These are phyloP conservation scores for Ophiostoma sp. DNA, from an alignment of 2,329 filamentous ascomycete genomes.

Conservation along the genomic window DNA sequence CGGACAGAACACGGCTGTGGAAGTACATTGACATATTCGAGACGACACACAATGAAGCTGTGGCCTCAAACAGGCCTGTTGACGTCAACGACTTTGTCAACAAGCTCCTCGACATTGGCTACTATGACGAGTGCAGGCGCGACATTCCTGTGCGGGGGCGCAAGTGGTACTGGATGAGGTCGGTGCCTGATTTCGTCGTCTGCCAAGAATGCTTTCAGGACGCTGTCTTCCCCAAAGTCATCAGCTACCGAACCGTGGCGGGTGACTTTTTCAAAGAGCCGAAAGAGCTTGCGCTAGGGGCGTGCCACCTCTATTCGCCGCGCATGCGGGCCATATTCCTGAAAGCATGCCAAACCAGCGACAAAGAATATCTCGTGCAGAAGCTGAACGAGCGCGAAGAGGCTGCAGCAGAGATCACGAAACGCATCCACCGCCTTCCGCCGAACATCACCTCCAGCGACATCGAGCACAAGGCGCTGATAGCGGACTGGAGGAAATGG, in stretches of 20 bases:
- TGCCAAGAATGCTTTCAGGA: conserved; percentile 84
- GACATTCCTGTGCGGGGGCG: conserved; percentile 57
- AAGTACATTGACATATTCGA: conserved; percentile 59
- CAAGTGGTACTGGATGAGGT: conserved; percentile 72
- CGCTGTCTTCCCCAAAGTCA: conserved; percentile 63
- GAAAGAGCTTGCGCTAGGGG: conserved; percentile 46
- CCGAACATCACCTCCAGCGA: conserved; percentile 33
- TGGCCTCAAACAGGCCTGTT: conserved; percentile 41
- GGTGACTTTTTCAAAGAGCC: conserved; percentile 59
- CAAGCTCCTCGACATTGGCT: conserved; percentile 54
- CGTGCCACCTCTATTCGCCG: conserved; percentile 74
- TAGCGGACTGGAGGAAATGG: conserved; percentile 55
- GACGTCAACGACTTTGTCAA: conserved; percentile 59
- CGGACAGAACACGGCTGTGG: conserved; percentile 49
- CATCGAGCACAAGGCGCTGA: conserved; percentile 43
- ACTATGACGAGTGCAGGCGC: conserved; percentile 58
- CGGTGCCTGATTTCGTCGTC: conserved; percentile 71
- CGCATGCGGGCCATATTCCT: conserved; percentile 72
- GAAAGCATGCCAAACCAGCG: conserved; percentile 59
- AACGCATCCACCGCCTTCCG: conserved; percentile 39
- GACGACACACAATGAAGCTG: conserved; percentile 47
- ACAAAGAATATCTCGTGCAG: conserved; percentile 56
- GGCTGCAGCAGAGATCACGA: conserved; percentile 55
- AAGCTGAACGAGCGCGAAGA: conserved; percentile 55
- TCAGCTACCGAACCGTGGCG: conserved; percentile 48